A percentile compares a stretch with the other conserved stretches of the same genome.
These are phyloP conservation scores for Larix sibirica DNA, from an alignment of 83 land plant species.

Conservation along the genomic window DNA sequence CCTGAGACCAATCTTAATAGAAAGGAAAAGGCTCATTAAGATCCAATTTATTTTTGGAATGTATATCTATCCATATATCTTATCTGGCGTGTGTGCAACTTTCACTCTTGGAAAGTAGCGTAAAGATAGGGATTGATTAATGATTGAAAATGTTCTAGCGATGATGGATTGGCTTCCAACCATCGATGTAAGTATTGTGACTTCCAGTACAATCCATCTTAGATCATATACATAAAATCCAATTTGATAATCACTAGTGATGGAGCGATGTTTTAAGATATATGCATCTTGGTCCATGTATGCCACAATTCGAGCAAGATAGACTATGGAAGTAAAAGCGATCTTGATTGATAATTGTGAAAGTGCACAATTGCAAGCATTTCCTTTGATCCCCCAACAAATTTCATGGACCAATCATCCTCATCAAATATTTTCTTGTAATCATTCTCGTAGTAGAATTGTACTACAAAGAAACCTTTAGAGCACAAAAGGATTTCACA, in stretches of 20 bases:
- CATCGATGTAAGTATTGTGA: conserved; percentile 60
- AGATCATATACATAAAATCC: conserved; percentile 54
- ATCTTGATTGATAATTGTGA: conserved; percentile 17
- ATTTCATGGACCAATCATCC: no score
- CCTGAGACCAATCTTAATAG: conserved; percentile 61
- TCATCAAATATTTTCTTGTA: no score
- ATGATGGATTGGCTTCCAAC: conserved; percentile 67
- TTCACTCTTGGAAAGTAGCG: conserved; percentile 76
- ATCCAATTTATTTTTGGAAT: conserved; percentile 74
- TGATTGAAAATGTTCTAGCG: conserved; percentile 60
- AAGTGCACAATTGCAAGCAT: no score
- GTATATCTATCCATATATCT: conserved; percentile 66
- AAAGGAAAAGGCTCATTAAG: conserved; percentile 56
- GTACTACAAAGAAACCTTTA: no score
- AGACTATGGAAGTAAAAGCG: conserved; percentile 52
- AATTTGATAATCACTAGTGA: conserved; percentile 23
- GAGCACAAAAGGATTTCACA: no score
- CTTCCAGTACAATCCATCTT: conserved; percentile 57
- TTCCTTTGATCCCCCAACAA: no score
- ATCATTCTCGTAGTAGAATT: no score
- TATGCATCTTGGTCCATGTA: conserved; percentile 74
- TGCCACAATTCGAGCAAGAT: conserved; percentile 57
- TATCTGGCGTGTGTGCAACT: conserved; percentile 56
- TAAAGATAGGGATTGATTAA: conserved; percentile 49
- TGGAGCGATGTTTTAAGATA: conserved; percentile 43